A percentile compares a stretch with the other conserved stretches of the same genome.
Conservation (phyloP, 208 protist genomes). For the Leishmania braziliensis region DNA sequence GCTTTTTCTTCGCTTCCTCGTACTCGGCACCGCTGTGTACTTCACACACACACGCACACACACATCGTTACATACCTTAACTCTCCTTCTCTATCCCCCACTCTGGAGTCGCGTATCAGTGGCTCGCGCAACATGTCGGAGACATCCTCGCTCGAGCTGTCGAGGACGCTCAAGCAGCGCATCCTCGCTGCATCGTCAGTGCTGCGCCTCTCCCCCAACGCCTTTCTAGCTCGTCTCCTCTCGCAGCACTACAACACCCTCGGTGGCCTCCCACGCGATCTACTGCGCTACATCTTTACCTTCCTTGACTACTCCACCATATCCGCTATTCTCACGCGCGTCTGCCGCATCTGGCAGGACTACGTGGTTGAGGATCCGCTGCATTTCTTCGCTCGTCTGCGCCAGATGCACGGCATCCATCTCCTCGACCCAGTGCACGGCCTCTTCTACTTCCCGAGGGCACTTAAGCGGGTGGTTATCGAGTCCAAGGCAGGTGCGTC, state of each 20-base stretch:
- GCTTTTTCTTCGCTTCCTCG: neutral
- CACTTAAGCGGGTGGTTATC: slow-evolving; percentile 46
- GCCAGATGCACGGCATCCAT: slow-evolving; percentile 57
- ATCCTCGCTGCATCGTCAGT: slow-evolving; percentile 33
- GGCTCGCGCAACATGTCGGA: slow-evolving; percentile 7
- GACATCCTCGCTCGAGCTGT: slow-evolving; percentile 27
- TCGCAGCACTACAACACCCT: slow-evolving; percentile 40
- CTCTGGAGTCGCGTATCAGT: neutral
- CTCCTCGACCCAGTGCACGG: slow-evolving; percentile 47
- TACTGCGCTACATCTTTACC: slow-evolving; percentile 40
- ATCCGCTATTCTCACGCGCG: slow-evolving; percentile 22
- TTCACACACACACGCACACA: neutral
- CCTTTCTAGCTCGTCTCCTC: slow-evolving; percentile 37
- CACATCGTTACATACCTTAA: neutral
- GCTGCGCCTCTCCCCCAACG: slow-evolving; percentile 35
- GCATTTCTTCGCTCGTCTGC: slow-evolving; percentile 29
- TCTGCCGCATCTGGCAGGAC: slow-evolving; percentile 41
- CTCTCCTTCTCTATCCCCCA: slow-evolving; percentile 2
- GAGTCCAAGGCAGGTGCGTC: slow-evolving; percentile 11
- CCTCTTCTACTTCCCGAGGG: slow-evolving; percentile 52
- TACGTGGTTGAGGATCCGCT: slow-evolving; percentile 32
- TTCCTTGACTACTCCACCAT: slow-evolving; percentile 61
- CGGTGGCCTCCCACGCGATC: slow-evolving; percentile 38
- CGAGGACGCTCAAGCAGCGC: slow-evolving; percentile 23
- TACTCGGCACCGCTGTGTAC: neutral